These are phyloP conservation scores for Termitomyces sp. DNA, from an alignment of 768 basidiomycete species.

Conservation along the genomic window DNA sequence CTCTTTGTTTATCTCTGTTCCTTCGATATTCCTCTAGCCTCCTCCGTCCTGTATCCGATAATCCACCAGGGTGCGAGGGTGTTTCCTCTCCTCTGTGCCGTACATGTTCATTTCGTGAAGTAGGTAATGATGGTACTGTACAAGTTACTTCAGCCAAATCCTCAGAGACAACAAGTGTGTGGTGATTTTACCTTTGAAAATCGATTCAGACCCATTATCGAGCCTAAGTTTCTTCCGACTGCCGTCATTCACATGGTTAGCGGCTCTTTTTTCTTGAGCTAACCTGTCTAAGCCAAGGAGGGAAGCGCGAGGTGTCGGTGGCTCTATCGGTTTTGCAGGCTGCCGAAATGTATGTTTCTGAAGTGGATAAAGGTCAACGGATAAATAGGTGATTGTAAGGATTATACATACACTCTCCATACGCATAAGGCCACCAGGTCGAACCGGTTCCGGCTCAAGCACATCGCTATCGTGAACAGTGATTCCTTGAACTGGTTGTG, in stretches of 20 bases:
- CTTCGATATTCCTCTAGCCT: constrained; percentile 76
- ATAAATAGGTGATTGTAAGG: not conserved
- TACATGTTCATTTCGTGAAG: constrained; percentile 44
- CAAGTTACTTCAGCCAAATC: constrained; percentile 7
- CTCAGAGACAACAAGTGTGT: not conserved
- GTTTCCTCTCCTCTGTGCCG: constrained; percentile 86
- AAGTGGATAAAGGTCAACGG: not conserved
- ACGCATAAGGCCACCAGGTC: constrained; percentile 76
- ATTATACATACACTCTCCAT: constrained; percentile 51
- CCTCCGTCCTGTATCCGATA: constrained; percentile 71
- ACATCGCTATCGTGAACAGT: constrained; percentile 78
- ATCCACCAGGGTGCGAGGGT: constrained; percentile 87
- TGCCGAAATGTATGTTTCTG: constrained; percentile 81
- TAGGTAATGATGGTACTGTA: constrained; percentile 79
- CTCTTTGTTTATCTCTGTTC: constrained; percentile 66
- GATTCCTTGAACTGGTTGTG: constrained; percentile 70
- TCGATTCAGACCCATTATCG: constrained; percentile 60
- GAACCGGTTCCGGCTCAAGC: constrained; percentile 72
- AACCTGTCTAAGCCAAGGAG: constrained; percentile 84
- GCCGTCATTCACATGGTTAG: constrained; percentile 44
- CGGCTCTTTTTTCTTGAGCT: constrained; percentile 83
- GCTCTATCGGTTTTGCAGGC: constrained; percentile 70
- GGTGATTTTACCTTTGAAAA: constrained; percentile 77
- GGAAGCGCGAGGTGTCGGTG: constrained; percentile 75
- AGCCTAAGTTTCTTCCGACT: constrained; percentile 67